Evolutionary conservation across 768 basidiomycete genomes (phyloP).

Genomic region (Trametes punicea): DNA sequence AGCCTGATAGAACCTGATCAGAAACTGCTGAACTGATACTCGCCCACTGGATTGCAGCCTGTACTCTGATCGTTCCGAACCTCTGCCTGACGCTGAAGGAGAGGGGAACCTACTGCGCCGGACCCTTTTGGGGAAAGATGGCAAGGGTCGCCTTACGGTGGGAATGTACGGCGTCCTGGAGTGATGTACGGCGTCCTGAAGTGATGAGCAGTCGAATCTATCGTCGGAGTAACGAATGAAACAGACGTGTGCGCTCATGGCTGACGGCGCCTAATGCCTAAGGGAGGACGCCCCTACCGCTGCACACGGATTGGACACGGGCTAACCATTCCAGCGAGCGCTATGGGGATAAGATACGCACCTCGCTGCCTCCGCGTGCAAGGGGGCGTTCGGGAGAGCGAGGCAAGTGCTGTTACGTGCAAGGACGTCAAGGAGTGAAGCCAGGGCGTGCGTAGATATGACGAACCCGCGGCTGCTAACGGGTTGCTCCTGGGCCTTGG

Average conservation of each 20-base stretch:
- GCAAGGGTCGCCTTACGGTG: constrained; percentile 7
- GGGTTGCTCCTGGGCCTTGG: background rate
- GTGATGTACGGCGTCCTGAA: background rate
- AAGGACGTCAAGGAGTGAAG: background rate
- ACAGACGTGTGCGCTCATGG: background rate
- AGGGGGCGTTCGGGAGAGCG: background rate
- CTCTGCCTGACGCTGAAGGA: background rate
- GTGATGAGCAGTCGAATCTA: background rate
- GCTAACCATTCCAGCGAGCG: constrained; percentile 3
- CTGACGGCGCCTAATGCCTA: background rate
- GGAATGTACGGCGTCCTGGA: background rate
- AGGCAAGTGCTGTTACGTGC: constrained; percentile 4
- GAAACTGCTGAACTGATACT: background rate
- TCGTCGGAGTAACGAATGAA: constrained; percentile 11
- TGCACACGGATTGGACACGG: no score
- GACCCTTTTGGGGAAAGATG: background rate
- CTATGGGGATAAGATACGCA: constrained; percentile 5
- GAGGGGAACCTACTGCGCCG: background rate
- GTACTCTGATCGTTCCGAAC: background rate
- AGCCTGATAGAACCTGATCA: constrained; percentile 8
- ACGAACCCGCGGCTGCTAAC: background rate
- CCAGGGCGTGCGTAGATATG: background rate
- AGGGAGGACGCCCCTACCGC: constrained; percentile 1
- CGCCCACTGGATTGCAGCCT: background rate
- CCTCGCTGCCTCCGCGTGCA: constrained; percentile 10